Conservation (phyloP, 352 stramenopile genomes). For the Pythium apleroticum region DNA sequence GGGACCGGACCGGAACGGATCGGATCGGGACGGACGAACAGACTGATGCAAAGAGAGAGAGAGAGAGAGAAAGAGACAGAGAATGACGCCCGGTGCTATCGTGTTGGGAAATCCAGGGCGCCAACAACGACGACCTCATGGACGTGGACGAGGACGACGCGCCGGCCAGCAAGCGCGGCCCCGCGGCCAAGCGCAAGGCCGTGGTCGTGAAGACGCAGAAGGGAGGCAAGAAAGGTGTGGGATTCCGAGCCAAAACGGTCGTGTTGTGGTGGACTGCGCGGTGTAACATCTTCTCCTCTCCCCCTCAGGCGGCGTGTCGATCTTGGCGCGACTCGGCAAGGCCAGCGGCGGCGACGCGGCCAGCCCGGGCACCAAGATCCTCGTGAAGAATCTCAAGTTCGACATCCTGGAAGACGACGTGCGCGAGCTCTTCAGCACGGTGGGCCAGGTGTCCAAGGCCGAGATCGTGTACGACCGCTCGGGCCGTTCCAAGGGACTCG, state of each 20-base stretch:
- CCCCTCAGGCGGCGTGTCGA: conserved; percentile 39
- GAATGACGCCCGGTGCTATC: conserved; percentile 13
- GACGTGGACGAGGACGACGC: conserved; percentile 62
- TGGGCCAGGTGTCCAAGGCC: conserved; percentile 72
- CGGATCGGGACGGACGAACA: not conserved
- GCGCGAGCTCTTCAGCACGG: conserved; percentile 74
- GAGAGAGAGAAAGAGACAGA: conserved; percentile 17
- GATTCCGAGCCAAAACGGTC: not conserved
- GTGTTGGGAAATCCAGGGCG: conserved; percentile 21
- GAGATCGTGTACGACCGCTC: conserved; percentile 86
- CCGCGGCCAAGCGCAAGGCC: conserved; percentile 43
- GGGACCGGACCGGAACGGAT: not conserved
- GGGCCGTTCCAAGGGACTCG: conserved; percentile 77
- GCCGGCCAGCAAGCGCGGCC: conserved; percentile 25
- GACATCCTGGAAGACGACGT: conserved; percentile 84
- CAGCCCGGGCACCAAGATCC: conserved; percentile 61
- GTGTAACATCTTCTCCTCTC: conserved; percentile 6
- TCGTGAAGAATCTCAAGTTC: conserved; percentile 86
- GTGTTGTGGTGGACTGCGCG: not conserved
- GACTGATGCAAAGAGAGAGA: conserved; percentile 9
- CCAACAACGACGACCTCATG: conserved; percentile 52
- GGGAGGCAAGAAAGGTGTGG: conserved; percentile 59
- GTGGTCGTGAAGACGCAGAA: conserved; percentile 49
- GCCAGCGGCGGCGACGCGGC: conserved; percentile 25
- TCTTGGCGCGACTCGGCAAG: conserved; percentile 67